Evolutionary conservation across 768 basidiomycete species (phyloP), one percentile per base, ranked within the genome.

Genomic region (Inosperma sp.): DNA sequence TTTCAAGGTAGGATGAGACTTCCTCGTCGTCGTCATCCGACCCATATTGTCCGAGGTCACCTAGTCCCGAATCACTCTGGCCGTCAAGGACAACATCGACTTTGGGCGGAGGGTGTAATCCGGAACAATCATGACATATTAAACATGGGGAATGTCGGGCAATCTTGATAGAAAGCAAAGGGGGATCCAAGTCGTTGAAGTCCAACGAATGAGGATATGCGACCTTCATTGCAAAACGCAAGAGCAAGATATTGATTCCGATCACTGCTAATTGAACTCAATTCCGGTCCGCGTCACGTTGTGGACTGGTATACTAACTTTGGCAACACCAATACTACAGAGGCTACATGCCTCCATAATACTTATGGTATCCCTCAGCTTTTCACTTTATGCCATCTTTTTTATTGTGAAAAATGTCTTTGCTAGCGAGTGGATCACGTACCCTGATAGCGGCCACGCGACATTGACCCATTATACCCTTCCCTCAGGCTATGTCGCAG

Each of bases 121-220:
- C 84, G n/a, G 64, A 48, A 61, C 93, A 94, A n/a, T 72, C 62
- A 12, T 68, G 62, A 60, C 93, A 95, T 33, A 64, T 60, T 2
- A 78, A 68, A 62, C 93, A 95, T 0, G 76, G 72, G 3, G 86
- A 80, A 68, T 92, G 91, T 13, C 93, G 80, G 5, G 93, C 88
- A 50, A 93, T 85, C 72, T 91, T 93, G 57, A 90, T 74, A 12
- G 82, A 69, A 2, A 83, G 65, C 8, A 78, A 75, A 29, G 72
- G 65, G 45, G 78, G 63, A 16, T 72, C 73, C 44, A 86, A 75
- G 13, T 69, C 67, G 33, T 73, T 68, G 53, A 74, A 64, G 42
- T 74, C 67, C 58, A 79, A 73, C n/a, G 79, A 78, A 26, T 78
- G 72, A 29, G 88, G 88, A 67, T 90, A 90, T 47, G 80, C 71